A percentile compares a stretch with the other conserved stretches of the same genome.
Conservation (phyloP, 2,329 filamentous ascomycete genomes). For the Penicillium polonicum region DNA sequence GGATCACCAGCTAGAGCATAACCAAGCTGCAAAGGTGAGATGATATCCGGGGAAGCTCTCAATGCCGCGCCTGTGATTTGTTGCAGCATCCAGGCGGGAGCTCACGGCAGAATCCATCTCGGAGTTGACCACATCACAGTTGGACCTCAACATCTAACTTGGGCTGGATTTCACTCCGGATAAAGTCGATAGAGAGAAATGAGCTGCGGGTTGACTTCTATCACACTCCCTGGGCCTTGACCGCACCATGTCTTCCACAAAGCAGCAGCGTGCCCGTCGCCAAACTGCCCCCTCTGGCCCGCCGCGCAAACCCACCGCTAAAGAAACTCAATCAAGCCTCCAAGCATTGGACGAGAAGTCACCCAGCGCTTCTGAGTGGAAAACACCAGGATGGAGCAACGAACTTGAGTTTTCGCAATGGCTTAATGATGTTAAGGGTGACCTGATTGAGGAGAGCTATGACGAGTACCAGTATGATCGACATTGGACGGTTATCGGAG, state of each 20-base stretch:
- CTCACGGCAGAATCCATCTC: conserved; percentile 37
- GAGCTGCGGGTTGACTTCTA: neutral
- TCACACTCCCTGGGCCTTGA: conserved; percentile 7
- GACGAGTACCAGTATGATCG: conserved; percentile 70
- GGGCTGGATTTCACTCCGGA: neutral
- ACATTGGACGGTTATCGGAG: conserved; percentile 11
- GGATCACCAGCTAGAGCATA: conserved; percentile 6
- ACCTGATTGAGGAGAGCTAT: conserved; percentile 77
- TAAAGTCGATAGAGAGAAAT: conserved; percentile 9
- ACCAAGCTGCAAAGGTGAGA: neutral
- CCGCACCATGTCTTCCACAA: conserved; percentile 27
- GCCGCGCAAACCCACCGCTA: conserved; percentile 29
- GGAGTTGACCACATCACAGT: conserved; percentile 25
- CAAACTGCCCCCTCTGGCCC: conserved; percentile 39
- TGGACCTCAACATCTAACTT: conserved; percentile 2
- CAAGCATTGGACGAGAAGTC: conserved; percentile 15
- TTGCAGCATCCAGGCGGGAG: conserved; percentile 34
- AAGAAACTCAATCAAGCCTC: conserved; percentile 19
- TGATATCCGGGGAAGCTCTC: conserved; percentile 18
- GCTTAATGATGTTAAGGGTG: conserved; percentile 61
- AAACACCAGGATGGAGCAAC: conserved; percentile 40
- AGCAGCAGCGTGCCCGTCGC: conserved; percentile 37
- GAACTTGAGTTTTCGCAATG: conserved; percentile 59
- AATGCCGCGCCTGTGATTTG: conserved; percentile 9
- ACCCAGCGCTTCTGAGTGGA: conserved; percentile 5